Conservation (phyloP, 2,329 filamentous ascomycete species). For the Chalaropsis thielavioides region DNA sequence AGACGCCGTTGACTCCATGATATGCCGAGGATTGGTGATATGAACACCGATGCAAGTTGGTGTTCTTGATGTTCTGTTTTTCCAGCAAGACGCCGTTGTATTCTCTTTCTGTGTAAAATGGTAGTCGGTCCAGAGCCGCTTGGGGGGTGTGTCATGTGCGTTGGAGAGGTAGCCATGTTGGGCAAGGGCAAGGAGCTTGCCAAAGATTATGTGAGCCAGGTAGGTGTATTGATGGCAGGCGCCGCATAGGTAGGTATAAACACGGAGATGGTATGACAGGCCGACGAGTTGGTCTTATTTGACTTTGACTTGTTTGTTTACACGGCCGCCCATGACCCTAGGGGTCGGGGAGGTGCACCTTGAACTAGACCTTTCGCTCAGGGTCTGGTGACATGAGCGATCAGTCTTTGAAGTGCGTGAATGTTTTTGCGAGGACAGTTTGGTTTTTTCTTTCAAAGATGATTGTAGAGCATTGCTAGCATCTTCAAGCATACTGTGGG, state of each 20-base stretch:
- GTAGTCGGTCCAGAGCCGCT: neutral
- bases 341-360: neutral
- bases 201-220: neutral
- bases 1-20: neutral
- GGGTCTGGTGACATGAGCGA: neutral
- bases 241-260: neutral
- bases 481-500: neutral
- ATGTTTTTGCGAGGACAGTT: neutral
- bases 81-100: neutral
- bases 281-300: neutral
- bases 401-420: neutral
- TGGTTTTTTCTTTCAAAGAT: neutral
- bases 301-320: neutral
- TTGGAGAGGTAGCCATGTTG: too few species aligned
- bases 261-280: neutral
- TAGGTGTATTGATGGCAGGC: neutral
- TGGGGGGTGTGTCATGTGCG: neutral
- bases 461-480: neutral
- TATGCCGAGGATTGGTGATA: neutral
- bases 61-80: conserved; percentile 1
- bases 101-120: neutral
- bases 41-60: neutral
- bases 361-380: neutral
- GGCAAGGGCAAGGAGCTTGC: too few species aligned
- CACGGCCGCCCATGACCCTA: neutral